Conservation (phyloP, 2,329 filamentous ascomycete genomes). For the Penicillium thymicola region DNA sequence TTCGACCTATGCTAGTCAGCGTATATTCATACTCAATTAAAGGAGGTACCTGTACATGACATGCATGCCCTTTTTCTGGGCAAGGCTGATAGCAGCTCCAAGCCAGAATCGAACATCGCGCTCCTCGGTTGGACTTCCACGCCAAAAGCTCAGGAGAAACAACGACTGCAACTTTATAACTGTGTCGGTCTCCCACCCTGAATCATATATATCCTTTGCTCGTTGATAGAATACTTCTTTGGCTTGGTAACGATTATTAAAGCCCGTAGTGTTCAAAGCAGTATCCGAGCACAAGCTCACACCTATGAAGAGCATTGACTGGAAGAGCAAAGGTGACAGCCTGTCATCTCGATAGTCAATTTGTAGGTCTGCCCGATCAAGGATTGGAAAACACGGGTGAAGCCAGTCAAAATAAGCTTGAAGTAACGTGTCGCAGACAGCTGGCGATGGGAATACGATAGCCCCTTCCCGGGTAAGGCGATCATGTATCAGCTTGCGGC, state of each 20-base stretch:
- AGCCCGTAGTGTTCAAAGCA: conserved; percentile 46
- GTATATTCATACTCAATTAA: background rate
- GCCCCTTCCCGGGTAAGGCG: conserved; percentile 33
- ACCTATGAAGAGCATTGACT: conserved; percentile 51
- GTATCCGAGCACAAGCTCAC: conserved; percentile 52
- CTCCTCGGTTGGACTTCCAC: conserved; percentile 49
- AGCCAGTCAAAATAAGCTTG: conserved; percentile 57
- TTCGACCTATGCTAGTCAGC: conserved; percentile 27
- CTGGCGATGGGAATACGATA: conserved; percentile 47
- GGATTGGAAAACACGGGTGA: conserved; percentile 55
- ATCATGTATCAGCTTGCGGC: conserved; percentile 34
- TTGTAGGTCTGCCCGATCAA: conserved; percentile 49
- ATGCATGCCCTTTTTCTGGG: conserved; percentile 47
- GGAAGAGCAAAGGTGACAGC: conserved; percentile 51
- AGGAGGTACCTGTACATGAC: conserved; percentile 25
- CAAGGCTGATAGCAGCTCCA: conserved; percentile 50
- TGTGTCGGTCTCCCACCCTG: conserved; percentile 53
- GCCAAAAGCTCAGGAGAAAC: conserved; percentile 57
- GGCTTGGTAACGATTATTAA: conserved; percentile 49
- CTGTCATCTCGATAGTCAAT: conserved; percentile 39
- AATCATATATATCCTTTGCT: conserved; percentile 52
- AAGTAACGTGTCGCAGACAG: conserved; percentile 45
- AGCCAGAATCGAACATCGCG: conserved; percentile 52
- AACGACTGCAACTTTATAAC: conserved; percentile 51
- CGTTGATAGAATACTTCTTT: conserved; percentile 52